Conservation (phyloP, 495 filamentous ascomycete genomes). For the Hypomontagnella monticulosa region DNA sequence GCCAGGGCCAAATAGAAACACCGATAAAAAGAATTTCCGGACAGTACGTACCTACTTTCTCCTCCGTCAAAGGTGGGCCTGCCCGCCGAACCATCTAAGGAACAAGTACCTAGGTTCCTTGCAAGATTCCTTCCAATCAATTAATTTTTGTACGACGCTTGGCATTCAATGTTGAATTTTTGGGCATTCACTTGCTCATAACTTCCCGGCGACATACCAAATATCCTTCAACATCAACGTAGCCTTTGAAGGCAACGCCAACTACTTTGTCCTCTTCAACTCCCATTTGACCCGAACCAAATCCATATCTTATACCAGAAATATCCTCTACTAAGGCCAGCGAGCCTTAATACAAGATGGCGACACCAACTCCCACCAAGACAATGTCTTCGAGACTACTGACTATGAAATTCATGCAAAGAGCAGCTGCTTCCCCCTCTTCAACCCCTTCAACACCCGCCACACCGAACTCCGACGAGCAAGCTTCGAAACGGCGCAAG, state of each 20-base stretch:
- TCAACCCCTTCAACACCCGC: constrained; percentile 49
- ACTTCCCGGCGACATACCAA: neutral
- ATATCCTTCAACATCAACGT: neutral
- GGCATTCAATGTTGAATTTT: neutral
- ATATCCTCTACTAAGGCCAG: neutral
- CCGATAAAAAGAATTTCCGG: constrained; percentile 7
- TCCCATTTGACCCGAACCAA: neutral
- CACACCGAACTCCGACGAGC: constrained; percentile 51
- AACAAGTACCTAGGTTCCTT: no score
- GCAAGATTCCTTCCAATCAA: neutral
- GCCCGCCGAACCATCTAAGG: no score
- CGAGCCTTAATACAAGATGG: constrained; percentile 45
- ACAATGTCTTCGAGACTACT: constrained; percentile 88
- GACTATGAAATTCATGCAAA: constrained; percentile 99
- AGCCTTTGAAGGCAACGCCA: neutral
- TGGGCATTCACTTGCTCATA: neutral
- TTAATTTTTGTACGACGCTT: neutral
- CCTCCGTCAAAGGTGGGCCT: no score
- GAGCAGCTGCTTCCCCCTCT: constrained; percentile 71
- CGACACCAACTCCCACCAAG: constrained; percentile 62
- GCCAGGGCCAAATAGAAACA: constrained; percentile 11
- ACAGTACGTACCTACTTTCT: neutral
- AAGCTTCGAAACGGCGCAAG: constrained; percentile 66
- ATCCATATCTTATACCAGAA: neutral
- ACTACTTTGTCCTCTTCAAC: neutral